phyloP scores from a whole-genome alignment of 2,329 filamentous ascomycete genomes.

The Parastagonospora nodorum region DNA sequence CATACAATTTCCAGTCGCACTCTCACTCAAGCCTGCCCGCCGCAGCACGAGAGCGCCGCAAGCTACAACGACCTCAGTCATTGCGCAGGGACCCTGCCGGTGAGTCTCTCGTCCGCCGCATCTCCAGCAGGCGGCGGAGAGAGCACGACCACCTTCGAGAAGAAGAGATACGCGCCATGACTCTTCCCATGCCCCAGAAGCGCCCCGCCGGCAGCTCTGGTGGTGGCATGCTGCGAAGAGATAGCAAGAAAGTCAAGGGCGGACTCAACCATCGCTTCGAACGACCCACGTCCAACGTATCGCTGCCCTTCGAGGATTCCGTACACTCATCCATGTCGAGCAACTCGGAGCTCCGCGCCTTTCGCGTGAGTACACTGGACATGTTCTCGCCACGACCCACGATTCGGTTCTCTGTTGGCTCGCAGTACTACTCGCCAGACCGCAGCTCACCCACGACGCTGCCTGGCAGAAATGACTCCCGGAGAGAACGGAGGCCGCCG shows the following conservation, averaged over 20 bases:
- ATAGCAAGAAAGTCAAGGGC: slow-evolving; percentile 69
- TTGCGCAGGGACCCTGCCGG: slow-evolving; percentile 64
- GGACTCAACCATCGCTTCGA: slow-evolving; percentile 62
- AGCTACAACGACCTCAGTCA: slow-evolving; percentile 54
- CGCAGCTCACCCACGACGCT: slow-evolving; percentile 46
- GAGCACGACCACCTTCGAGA: slow-evolving; percentile 75
- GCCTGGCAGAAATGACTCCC: slow-evolving; percentile 55
- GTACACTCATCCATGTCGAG: slow-evolving; percentile 78
- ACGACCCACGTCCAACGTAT: slow-evolving; percentile 72
- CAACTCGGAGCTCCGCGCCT: slow-evolving; percentile 74
- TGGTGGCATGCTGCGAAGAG: slow-evolving; percentile 64
- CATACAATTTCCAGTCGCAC: slow-evolving; percentile 51
- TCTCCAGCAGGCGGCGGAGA: slow-evolving; percentile 70
- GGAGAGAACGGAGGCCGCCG: slow-evolving; percentile 58
- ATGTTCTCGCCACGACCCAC: slow-evolving; percentile 86
- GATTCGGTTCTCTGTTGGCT: slow-evolving; percentile 72
- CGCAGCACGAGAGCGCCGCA: slow-evolving; percentile 49
- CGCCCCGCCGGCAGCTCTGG: slow-evolving; percentile 65
- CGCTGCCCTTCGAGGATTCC: slow-evolving; percentile 74
- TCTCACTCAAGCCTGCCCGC: slow-evolving; percentile 43
- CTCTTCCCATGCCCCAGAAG: slow-evolving; percentile 66
- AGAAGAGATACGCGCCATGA: slow-evolving; percentile 87
- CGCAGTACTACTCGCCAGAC: slow-evolving; percentile 57
- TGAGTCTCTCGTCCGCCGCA: slow-evolving; percentile 66
- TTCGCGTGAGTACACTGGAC: slow-evolving; percentile 78